Percentiles rank a stretch among this genome's conserved stretches.
Evolutionary conservation across 1,284 basidiomycete genomes (phyloP).

Genomic region (Stygiomarasmius scandens): DNA sequence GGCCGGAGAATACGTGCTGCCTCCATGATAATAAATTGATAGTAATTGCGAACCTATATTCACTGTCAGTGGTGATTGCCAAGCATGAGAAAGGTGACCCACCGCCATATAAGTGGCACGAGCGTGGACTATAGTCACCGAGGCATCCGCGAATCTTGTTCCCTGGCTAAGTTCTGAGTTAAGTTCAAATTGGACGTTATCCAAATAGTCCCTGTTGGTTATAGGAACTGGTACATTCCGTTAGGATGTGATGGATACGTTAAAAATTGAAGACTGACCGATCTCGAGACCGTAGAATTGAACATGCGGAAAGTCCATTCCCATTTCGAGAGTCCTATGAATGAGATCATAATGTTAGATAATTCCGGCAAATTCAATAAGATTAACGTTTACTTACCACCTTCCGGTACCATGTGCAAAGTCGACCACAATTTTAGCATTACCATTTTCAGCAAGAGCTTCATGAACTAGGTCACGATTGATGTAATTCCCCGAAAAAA

Average conservation of each 20-base stretch:
- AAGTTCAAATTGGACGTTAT: constrained; percentile 66
- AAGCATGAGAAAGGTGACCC: constrained; percentile 26
- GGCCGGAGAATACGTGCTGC: constrained; percentile 60
- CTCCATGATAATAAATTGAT: constrained; percentile 53
- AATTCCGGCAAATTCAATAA: constrained; percentile 23
- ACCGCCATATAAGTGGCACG: constrained; percentile 61
- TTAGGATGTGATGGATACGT: not conserved
- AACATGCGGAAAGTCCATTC: constrained; percentile 59
- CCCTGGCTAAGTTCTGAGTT: constrained; percentile 52
- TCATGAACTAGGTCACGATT: constrained; percentile 52
- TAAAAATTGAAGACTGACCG: constrained; percentile 39
- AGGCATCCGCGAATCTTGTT: constrained; percentile 49
- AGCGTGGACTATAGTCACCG: constrained; percentile 67
- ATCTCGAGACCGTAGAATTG: constrained; percentile 72
- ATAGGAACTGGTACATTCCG: constrained; percentile 57
- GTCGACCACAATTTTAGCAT: constrained; percentile 57
- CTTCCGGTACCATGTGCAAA: constrained; percentile 71
- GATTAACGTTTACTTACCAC: constrained; percentile 50
- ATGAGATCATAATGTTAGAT: constrained; percentile 17
- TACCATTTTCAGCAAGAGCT: constrained; percentile 42
- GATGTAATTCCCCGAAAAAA: constrained; percentile 55
- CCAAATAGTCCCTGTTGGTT: constrained; percentile 57
- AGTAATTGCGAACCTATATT: constrained; percentile 48
- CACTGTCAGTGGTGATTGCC: not conserved
- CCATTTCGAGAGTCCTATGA: constrained; percentile 73